phyloP scores from a whole-genome alignment of 192 early-diverging fungal genomes.

The Coemansia sp. region DNA sequence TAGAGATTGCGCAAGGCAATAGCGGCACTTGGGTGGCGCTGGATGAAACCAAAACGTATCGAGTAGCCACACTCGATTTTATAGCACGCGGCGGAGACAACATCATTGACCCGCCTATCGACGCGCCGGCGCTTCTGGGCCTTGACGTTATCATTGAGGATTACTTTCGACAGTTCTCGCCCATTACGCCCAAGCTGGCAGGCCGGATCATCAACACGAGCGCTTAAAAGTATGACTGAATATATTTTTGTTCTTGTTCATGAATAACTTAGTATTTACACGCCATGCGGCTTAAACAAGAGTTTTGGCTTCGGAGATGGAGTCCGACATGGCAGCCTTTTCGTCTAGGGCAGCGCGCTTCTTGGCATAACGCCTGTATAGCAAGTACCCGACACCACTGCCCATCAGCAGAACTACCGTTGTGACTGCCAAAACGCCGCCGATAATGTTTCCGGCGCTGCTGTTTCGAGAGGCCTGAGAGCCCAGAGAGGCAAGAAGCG shows the following conservation, averaged over 20 bases:
- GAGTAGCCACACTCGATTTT: conserved; percentile 58
- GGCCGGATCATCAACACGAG: neutral
- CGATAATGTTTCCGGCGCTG: neutral
- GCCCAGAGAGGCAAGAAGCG: neutral
- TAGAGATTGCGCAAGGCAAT: conserved; percentile 19
- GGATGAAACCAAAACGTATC: conserved; percentile 52
- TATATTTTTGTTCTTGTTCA: neutral
- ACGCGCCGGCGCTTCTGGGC: conserved; percentile 10
- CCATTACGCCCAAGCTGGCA: conserved; percentile 5
- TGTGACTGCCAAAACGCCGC: neutral
- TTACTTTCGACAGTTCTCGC: conserved; percentile 28
- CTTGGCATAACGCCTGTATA: neutral
- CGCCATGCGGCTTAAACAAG: neutral
- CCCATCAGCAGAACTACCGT: neutral
- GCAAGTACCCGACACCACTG: neutral
- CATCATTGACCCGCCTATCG: conserved; percentile 39
- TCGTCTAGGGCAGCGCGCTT: neutral
- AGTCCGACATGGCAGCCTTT: neutral
- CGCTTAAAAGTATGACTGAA: neutral
- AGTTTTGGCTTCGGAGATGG: conserved; percentile 1
- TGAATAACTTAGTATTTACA: neutral
- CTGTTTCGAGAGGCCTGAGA: neutral
- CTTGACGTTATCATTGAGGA: conserved; percentile 39
- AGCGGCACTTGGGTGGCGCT: conserved; percentile 24
- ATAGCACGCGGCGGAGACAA: conserved; percentile 60